Evolutionary conservation across 2,329 filamentous ascomycete species (phyloP).

Genomic region (Thielaviopsis populi): DNA sequence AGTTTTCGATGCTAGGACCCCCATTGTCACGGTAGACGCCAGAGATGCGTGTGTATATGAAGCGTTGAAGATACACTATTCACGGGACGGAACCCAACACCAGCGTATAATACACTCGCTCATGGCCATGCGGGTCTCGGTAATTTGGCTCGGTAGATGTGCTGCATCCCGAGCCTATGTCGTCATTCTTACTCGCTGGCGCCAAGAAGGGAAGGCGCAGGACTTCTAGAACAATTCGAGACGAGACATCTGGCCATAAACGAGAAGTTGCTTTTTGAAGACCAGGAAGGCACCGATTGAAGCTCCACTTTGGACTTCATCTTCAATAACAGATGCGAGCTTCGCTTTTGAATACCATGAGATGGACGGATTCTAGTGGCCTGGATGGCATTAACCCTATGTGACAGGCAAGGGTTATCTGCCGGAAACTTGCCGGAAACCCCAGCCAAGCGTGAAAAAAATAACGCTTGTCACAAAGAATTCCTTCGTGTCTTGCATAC

Average conservation of each 20-base stretch:
- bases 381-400: not conserved
- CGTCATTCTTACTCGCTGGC: not conserved
- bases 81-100: too few relatives aligned
- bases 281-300: not conserved
- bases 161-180: not conserved
- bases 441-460: not conserved
- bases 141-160: not conserved
- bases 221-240: not conserved
- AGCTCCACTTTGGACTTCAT: slow-evolving; percentile 1
- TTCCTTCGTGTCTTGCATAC: not conserved
- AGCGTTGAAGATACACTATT: not conserved
- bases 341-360: not conserved
- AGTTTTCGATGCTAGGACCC: not conserved
- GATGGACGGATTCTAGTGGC: not conserved
- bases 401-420: not conserved
- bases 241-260: not conserved
- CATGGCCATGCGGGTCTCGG: not conserved
- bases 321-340: not conserved
- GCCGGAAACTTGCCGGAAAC: slow-evolving; percentile 2
- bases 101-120: too few relatives aligned
- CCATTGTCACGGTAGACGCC: not conserved
- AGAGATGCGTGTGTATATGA: not conserved
- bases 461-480: not conserved
- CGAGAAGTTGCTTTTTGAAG: not conserved
- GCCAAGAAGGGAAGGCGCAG: not conserved